Evolutionary conservation across 192 early-diverging fungal genomes (phyloP).

Genomic region (Spizellomyces punctatus): DNA sequence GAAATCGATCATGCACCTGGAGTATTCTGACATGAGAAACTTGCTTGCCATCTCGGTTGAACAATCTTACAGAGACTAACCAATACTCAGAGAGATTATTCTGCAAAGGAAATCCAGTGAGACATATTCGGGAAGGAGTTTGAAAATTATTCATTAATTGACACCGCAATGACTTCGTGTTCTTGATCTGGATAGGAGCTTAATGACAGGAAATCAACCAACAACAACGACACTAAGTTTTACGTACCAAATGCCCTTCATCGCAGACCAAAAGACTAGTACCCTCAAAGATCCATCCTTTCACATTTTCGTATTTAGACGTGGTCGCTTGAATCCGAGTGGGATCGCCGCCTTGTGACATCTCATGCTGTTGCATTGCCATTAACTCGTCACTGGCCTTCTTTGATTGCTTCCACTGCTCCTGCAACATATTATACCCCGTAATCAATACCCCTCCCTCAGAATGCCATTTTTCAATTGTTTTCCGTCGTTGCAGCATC

Average conservation of each 20-base stretch:
- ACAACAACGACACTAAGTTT: no score
- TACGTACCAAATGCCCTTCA: slow-evolving; percentile 72
- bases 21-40: not conserved
- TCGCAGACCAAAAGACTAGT: slow-evolving; percentile 76
- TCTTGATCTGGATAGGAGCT: slow-evolving; percentile 44
- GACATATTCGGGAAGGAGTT: slow-evolving; percentile 64
- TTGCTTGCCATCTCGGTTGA: not conserved
- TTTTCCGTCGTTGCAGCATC: slow-evolving; percentile 7
- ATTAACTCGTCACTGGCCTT: not conserved
- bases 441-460: slow-evolving; percentile 71
- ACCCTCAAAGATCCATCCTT: slow-evolving; percentile 52
- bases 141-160: slow-evolving; percentile 40
- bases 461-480: slow-evolving; percentile 57
- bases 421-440: slow-evolving; percentile 65
- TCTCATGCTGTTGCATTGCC: not conserved
- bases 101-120: slow-evolving; percentile 87
- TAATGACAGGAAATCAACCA: not conserved
- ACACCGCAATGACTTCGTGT: slow-evolving; percentile 24
- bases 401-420: slow-evolving; percentile 29
- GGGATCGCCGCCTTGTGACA: slow-evolving; percentile 7
- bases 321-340: slow-evolving; percentile 3
- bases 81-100: slow-evolving; percentile 80
- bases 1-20: slow-evolving; percentile 75
- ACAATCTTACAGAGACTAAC: slow-evolving; percentile 21
- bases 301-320: slow-evolving; percentile 30